Conservation (phyloP, 2,329 filamentous ascomycete species). For the Atkinsonella texensis region DNA sequence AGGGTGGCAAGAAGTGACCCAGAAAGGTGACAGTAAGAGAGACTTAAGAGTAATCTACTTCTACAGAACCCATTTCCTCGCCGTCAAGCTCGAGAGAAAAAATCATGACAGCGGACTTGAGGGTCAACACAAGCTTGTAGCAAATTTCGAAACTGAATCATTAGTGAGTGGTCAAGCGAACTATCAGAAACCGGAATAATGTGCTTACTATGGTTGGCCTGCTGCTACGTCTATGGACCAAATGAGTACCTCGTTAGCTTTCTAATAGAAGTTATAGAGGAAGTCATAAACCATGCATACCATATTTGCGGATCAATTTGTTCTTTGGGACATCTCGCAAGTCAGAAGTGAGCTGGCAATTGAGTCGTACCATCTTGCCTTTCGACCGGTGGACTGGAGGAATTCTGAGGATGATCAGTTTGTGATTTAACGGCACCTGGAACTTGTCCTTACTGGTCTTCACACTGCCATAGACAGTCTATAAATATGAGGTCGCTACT, state of each 20-base stretch:
- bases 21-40: too few species aligned
- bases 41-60: background rate
- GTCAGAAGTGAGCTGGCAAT: background rate
- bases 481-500: background rate
- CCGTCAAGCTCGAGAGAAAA: conserved; percentile 2
- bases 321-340: background rate
- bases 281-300: background rate
- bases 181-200: too few species aligned
- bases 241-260: background rate
- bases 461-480: background rate
- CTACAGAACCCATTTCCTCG: background rate
- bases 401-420: background rate
- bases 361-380: background rate
- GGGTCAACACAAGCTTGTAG: background rate
- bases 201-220: background rate
- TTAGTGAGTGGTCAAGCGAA: background rate
- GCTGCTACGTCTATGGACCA: background rate
- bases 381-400: background rate
- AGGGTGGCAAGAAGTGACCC: too few species aligned
- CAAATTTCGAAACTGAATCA: background rate
- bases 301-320: background rate
- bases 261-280: background rate
- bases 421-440: background rate
- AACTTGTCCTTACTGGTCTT: background rate
- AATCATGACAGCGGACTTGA: conserved; percentile 4